Percentiles rank a stretch among this genome's conserved stretches.
phyloP scores from a whole-genome alignment of 345 rosid genomes.

The Schrenkiella parvula region DNA sequence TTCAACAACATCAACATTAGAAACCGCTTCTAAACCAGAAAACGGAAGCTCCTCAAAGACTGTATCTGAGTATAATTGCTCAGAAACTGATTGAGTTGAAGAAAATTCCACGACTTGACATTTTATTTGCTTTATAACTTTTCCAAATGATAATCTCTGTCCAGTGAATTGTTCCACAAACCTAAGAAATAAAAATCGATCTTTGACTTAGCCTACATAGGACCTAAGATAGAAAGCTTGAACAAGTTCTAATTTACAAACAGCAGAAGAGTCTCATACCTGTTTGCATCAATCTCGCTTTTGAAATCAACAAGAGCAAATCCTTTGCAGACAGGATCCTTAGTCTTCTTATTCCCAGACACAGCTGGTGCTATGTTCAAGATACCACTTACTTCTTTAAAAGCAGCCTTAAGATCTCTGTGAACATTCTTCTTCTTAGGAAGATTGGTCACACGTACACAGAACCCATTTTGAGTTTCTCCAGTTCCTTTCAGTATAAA shows the following conservation, averaged over 20 bases:
- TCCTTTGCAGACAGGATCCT: conserved; percentile 84
- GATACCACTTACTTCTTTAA: conserved; percentile 59
- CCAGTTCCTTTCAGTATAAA: conserved; percentile 37
- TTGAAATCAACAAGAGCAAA: conserved; percentile 73
- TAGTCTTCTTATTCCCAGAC: conserved; percentile 79
- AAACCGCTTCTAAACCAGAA: conserved; percentile 22
- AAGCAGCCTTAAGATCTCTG: conserved; percentile 72
- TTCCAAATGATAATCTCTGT: conserved; percentile 60
- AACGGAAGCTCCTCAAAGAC: conserved; percentile 20
- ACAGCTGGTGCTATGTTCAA: conserved; percentile 62
- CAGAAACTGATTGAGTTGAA: conserved; percentile 25
- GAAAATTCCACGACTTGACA: conserved; percentile 45
- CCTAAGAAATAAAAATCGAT: conserved; percentile 37
- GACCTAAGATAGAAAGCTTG: neutral
- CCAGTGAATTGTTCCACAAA: conserved; percentile 57
- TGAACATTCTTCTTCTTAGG: conserved; percentile 92
- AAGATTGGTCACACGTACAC: conserved; percentile 60
- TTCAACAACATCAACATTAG: conserved; percentile 9
- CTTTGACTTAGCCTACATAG: neutral
- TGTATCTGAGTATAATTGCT: conserved; percentile 25
- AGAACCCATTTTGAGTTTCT: conserved; percentile 43
- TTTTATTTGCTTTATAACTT: conserved; percentile 64
- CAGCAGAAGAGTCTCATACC: conserved; percentile 39
- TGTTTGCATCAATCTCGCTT: conserved; percentile 55
- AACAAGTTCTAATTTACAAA: conserved; percentile 2